Base-by-base conservation (phyloP, 2,329 filamentous ascomycete species). In the Herpotrichia juniperi region DNA sequence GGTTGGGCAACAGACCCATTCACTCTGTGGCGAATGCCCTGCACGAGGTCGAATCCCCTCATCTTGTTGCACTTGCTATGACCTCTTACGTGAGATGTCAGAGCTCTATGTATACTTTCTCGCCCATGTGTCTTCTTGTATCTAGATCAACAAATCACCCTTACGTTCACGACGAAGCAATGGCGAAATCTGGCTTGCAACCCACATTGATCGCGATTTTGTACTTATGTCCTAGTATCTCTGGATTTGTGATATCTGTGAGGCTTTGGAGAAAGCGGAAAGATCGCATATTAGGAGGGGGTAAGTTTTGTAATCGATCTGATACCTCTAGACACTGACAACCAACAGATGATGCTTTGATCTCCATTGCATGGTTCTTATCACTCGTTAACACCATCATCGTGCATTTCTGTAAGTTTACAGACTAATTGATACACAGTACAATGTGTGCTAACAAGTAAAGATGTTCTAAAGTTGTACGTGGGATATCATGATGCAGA, bases 181-280 rank as follows among this genome's bases (percentile, higher is more conserved):
- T 48, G 45, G 34, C 34, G 11, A 34, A 19, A 3, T 30, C 32
- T 8, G 45, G 45, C n/a, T 30, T 48, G 25, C 45, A 48, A 31
- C 45, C 45, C 3, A 32, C 45, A 8, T 10, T 48, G 5, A 40
- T 48, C n/a, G 45, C 45, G 9, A 32, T 48, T 28, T n/a, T 48
- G 7, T 35, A 49, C 19, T 16, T 35, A 21, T 34, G 17, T 17
- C 46, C 32, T 39, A 25, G 7, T n/a, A 22, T 49, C 8, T 34
- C 46, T n/a, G 14, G 25, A 11, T 24, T 32, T 19, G 24, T 49
- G 4, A 14, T 49, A 14, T n/a, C 30, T 4, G 35, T 49, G 5
- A 32, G 46, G 25, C 3, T 49, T 4, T 49, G 35, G 46, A 49
- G 28, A 30, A 49, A 35, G 21, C 4, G 17, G 24, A 22, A 31